Percentiles rank a stretch among this genome's conserved stretches.
Conservation (phyloP, 345 rosid species). For the Chamaenerion angustifolium region DNA sequence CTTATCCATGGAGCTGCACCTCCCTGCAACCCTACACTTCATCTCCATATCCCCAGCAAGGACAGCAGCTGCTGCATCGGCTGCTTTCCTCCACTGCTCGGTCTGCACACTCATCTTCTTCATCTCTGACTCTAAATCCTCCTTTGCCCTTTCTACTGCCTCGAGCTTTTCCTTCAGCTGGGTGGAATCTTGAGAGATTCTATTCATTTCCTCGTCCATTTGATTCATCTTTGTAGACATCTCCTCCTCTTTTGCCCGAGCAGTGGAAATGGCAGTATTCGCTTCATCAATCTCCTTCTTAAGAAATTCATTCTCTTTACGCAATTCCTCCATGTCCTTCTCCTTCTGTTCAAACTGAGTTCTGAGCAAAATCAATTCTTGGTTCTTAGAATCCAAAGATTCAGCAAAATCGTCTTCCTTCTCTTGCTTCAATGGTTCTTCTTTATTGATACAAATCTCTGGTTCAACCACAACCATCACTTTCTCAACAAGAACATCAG, state of each 20-base stretch:
- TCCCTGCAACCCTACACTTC: slow-evolving; percentile 40
- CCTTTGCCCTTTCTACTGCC: slow-evolving; percentile 39
- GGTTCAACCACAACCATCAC: slow-evolving; percentile 21
- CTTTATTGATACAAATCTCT: slow-evolving; percentile 1
- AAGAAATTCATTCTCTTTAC: slow-evolving; percentile 40
- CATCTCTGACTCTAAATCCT: slow-evolving; percentile 62
- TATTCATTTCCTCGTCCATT: slow-evolving; percentile 45
- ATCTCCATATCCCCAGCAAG: slow-evolving; percentile 57
- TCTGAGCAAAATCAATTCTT: slow-evolving; percentile 44
- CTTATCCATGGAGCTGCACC: slow-evolving; percentile 71
- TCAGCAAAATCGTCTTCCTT: slow-evolving; percentile 16
- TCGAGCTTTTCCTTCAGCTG: slow-evolving; percentile 38
- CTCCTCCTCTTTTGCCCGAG: slow-evolving; percentile 39
- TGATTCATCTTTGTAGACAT: slow-evolving; percentile 26
- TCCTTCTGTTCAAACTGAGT: slow-evolving; percentile 46
- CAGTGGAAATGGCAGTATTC: slow-evolving; percentile 16
- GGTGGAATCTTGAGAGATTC: slow-evolving; percentile 32
- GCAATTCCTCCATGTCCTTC: slow-evolving; percentile 27
- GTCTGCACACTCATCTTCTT: slow-evolving; percentile 75
- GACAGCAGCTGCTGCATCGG: slow-evolving; percentile 86
- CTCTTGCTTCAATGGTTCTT: slow-evolving; percentile 24
- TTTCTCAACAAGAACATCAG: slow-evolving; percentile 44
- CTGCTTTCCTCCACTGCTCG: slow-evolving; percentile 94
- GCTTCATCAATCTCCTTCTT: slow-evolving; percentile 43
- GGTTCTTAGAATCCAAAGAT: slow-evolving; percentile 23